A percentile compares a stretch with the other conserved stretches of the same genome.
These are phyloP conservation scores for Talaromyces sp. DNA, from an alignment of 2,329 filamentous ascomycete species.

Conservation along the genomic window DNA sequence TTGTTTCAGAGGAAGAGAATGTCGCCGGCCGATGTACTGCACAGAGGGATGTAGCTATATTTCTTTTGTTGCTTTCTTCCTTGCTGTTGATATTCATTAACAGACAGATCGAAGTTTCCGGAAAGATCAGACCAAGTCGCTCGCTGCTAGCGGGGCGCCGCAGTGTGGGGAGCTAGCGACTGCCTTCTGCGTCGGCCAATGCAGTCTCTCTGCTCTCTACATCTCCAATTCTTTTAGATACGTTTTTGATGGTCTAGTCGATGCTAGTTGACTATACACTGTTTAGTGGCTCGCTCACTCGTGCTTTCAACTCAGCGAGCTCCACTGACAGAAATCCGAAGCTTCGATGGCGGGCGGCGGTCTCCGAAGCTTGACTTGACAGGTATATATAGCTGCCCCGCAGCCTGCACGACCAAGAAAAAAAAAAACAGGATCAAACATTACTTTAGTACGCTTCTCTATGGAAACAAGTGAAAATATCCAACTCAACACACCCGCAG, in stretches of 20 bases:
- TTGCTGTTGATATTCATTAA: not conserved
- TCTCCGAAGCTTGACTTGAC: constrained; percentile 24
- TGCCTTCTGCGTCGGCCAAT: not conserved
- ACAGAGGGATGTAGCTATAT: not conserved
- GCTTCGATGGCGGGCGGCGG: constrained; percentile 24
- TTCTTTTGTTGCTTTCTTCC: not conserved
- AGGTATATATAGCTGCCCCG: not conserved
- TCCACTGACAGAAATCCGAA: constrained; percentile 16
- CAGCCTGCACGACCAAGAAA: not conserved
- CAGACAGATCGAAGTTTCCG: constrained; percentile 26
- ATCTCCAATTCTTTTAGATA: not conserved
- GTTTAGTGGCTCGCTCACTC: not conserved
- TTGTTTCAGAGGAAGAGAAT: not conserved
- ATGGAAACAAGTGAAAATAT: not conserved
- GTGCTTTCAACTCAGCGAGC: not conserved
- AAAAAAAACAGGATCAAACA: constrained; percentile 3
- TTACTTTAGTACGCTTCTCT: constrained; percentile 5
- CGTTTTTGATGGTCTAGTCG: not conserved
- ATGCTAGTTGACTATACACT: not conserved
- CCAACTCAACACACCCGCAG: constrained; percentile 22
- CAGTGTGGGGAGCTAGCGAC: constrained; percentile 1
- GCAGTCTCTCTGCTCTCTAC: not conserved
- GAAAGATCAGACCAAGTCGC: constrained; percentile 16
- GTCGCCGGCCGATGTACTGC: not conserved
- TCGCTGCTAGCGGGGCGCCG: not conserved